Evolutionary conservation across 805 yeast genomes (phyloP), one percentile per base, ranked within the genome.

Genomic region (Wickerhamiella lipophila): DNA sequence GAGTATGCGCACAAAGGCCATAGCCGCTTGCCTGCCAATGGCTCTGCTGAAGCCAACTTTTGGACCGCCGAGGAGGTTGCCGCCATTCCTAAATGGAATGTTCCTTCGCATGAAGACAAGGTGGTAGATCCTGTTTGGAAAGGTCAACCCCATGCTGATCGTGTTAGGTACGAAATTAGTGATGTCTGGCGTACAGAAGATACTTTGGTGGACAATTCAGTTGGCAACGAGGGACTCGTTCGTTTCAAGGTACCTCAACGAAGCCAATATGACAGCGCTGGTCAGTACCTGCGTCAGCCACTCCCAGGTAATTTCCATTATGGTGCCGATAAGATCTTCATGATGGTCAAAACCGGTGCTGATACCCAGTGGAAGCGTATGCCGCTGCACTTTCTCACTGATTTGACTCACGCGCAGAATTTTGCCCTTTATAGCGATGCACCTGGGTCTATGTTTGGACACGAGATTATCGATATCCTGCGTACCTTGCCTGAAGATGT

Each of bases 261-360:
- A 25, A 29, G 32, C 42, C 26, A 45, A n/a, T 36, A 21, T 19
- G 23, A 29, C 27, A 25, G 36, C 19, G 42, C 23, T 21, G 32
- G 42, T 18, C 36, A 36, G 29, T 36, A 21, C 19, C 15, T 45
- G 27, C 48, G 48, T n/a, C 48, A 45, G 21, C 32, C 39, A 2
- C 35, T 45, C n/a, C 35, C 40, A 5, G 48, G 48, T 13, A 40
- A 45, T 29, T 45, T 45, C 36, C n/a, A 29, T 13, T 29, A 36
- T 23, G 48, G 48, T 18, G 36, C 48, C 3, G 53, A 58, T 22
- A 49, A 55, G 6, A 52, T 62, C 3, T 64, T 62, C 46, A 50
- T 62, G n/a, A 60, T 68, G 66, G 54, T 67, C 40, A 65, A 67
- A 45, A 64, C 69, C 1, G 68, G 69, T n/a, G 62, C 63, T 13